A percentile compares a stretch with the other conserved stretches of the same genome.
Conservation (phyloP, 2,329 filamentous ascomycete species). For the Neocucurbitaria cava region DNA sequence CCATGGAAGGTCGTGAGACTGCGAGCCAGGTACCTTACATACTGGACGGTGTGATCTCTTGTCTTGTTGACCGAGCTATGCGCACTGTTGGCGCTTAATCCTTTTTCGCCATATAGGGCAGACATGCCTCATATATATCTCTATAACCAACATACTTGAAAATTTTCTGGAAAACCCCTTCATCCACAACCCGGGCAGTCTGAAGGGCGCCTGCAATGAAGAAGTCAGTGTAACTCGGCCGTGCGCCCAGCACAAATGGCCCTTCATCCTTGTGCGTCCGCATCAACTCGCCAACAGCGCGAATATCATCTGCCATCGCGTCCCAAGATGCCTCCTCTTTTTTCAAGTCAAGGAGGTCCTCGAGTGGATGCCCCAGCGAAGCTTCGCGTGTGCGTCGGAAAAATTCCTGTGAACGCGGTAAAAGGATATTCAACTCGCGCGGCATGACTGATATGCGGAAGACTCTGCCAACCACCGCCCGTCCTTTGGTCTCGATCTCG, state of each 20-base stretch:
- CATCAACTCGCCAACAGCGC: conserved; percentile 43
- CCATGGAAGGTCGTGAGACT: too few species aligned
- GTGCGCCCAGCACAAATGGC: conserved; percentile 50
- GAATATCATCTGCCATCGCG: conserved; percentile 30
- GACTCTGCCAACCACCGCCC: conserved; percentile 33
- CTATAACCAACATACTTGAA: too few species aligned
- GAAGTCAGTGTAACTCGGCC: conserved; percentile 50
- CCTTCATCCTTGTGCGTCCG: conserved; percentile 44
- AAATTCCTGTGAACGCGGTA: conserved; percentile 46
- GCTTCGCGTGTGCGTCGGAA: conserved; percentile 39
- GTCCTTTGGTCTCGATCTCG: conserved; percentile 42
- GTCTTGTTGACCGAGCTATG: too few species aligned
- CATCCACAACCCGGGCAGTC: conserved; percentile 25
- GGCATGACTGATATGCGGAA: conserved; percentile 47
- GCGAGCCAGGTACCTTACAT: too few species aligned
- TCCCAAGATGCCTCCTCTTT: conserved; percentile 22
- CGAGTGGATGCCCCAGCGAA: too few species aligned
- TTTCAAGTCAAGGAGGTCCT: too few species aligned
- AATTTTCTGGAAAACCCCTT: too few species aligned
- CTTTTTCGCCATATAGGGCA: too few species aligned
- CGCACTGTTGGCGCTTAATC: too few species aligned
- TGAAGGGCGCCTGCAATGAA: conserved; percentile 50
- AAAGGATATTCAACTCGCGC: conserved; percentile 49
- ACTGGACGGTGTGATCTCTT: too few species aligned
- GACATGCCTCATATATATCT: too few species aligned